Evolutionary conservation across 176 grass and related monocot species (phyloP).

Genomic region (Juncus effusus): DNA sequence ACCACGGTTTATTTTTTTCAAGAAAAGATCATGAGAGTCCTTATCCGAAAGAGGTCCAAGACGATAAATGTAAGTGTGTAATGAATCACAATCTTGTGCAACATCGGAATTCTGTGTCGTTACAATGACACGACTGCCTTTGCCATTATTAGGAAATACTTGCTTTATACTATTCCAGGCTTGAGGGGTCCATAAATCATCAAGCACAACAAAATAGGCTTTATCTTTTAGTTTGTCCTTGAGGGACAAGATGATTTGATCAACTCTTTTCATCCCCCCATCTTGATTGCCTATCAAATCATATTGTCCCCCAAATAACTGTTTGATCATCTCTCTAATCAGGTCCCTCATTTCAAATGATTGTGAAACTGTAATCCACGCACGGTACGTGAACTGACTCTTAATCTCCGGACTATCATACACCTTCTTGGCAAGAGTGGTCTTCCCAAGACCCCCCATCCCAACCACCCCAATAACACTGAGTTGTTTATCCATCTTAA

Average conservation of each 20-base stretch:
- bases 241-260: background rate
- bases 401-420: constrained; percentile 18
- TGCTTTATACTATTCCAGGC: background rate
- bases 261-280: background rate
- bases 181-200: constrained; percentile 14
- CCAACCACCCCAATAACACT: constrained; percentile 30
- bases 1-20: background rate
- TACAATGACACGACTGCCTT: constrained; percentile 13
- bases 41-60: background rate
- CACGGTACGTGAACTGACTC: constrained; percentile 17
- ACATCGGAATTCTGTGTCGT: constrained; percentile 12
- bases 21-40: constrained; percentile 4
- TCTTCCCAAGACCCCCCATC: constrained; percentile 43
- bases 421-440: constrained; percentile 27
- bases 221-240: background rate
- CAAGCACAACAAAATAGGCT: background rate
- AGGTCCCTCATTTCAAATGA: constrained; percentile 22
- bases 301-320: background rate
- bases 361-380: constrained; percentile 34
- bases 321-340: constrained; percentile 21
- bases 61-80: background rate
- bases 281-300: no score
- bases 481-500: background rate
- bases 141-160: constrained; percentile 1
- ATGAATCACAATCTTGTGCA: background rate